Evolutionary conservation across 495 filamentous ascomycete species (phyloP), one percentile per base, ranked within the genome.

Genomic region (Poronia punctata): DNA sequence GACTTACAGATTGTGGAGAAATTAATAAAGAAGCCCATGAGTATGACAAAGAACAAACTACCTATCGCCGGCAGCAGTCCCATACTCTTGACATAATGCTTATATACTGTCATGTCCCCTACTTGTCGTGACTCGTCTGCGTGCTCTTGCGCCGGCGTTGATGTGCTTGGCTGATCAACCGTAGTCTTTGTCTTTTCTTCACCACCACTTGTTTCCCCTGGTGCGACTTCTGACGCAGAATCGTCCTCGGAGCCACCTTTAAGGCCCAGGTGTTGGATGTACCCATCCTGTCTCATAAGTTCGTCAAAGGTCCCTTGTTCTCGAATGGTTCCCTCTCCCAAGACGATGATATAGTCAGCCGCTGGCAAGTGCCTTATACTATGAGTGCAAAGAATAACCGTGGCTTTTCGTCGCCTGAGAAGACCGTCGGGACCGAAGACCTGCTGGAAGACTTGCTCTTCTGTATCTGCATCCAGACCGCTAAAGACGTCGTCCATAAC

Each of bases 401-500:
- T 76, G 8, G 72, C 54, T 16, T 61, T 53, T 14, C 64, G 63
- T 22, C 64, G 55, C 11, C 71, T 64, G 1, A 82, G 54, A 2
- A 84, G 52, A 10, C 77, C 77, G 10, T 71, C 53, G n/a, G 45
- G 52, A 5, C 76, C 72, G 24, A 84, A 66, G 2, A 83, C 52
- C 21, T 62, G 62, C 17, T 72, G 64, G 42, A 80, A 82, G 1
- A 84, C 72, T 10, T 71, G 63, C 5, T 76, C 67, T 47, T 80
- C 78, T 0, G 80, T 83, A 7, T 68, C 63, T 0, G 67, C 58
- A 50, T 84, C 80, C 9, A 83, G 61, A 3, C 74, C 77, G 38
- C 70, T 80, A 18, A 85, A 65, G 5, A 77, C 62, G 46, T 84
- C 75, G 37, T 80, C 78, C 2, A 82, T 53, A 7, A 82, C 58